These are phyloP conservation scores for Russula emetica DNA, from an alignment of 768 basidiomycete genomes.

Conservation along the genomic window DNA sequence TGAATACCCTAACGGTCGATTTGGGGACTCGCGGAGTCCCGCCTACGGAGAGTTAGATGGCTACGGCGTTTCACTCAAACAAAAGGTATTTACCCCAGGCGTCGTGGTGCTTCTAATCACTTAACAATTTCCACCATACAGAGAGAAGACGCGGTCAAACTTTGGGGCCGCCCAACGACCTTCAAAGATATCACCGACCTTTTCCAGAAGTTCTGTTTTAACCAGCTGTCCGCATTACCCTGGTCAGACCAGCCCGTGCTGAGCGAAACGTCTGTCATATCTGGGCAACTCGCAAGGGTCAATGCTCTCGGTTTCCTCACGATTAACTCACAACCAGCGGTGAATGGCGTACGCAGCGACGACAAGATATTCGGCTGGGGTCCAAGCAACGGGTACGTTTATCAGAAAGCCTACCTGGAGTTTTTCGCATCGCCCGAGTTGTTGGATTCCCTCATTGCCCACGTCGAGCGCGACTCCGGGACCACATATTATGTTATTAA, in stretches of 20 bases:
- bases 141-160: constrained; percentile 81
- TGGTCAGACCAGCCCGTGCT: constrained; percentile 94
- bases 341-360: constrained; percentile 82
- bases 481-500: constrained; percentile 98
- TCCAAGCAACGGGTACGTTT: constrained; percentile 88
- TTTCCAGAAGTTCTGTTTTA: constrained; percentile 80
- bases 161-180: constrained; percentile 81
- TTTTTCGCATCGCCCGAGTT: constrained; percentile 84
- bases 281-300: constrained; percentile 72
- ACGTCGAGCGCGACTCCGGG: constrained; percentile 81
- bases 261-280: constrained; percentile 77
- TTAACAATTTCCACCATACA: constrained; percentile 33
- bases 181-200: constrained; percentile 63
- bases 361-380: constrained; percentile 92
- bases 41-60: constrained; percentile 98
- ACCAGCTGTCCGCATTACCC: constrained; percentile 71
- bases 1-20: constrained; percentile 98
- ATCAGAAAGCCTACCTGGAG: constrained; percentile 97
- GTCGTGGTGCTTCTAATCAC: neutral
- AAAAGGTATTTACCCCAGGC: constrained; percentile 52
- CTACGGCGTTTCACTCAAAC: constrained; percentile 89
- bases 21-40: constrained; percentile 94
- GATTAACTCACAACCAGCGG: constrained; percentile 96
- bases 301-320: constrained; percentile 92
- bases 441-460: constrained; percentile 64